phyloP scores from a whole-genome alignment of 2,329 filamentous ascomycete species.

The Endoconidiophora laricicola region DNA sequence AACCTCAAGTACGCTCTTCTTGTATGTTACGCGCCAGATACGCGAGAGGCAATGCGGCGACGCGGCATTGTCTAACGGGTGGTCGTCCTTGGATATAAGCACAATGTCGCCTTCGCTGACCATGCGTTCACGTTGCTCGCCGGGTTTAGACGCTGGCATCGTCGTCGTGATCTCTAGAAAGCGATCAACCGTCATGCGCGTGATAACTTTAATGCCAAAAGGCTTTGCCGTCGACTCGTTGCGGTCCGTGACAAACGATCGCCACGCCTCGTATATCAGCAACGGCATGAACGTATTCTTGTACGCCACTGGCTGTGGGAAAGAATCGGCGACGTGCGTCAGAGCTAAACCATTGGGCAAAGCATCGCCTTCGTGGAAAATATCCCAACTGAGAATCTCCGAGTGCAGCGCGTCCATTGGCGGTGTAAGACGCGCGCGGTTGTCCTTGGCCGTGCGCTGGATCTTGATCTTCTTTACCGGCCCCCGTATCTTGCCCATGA shows the following conservation, averaged over 20 bases:
- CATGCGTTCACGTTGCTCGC: conserved; percentile 35
- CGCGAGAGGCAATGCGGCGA: conserved; percentile 74
- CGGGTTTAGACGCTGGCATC: conserved; percentile 38
- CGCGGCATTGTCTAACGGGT: conserved; percentile 47
- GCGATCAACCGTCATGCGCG: conserved; percentile 76
- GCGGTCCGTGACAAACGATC: conserved; percentile 75
- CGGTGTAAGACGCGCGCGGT: conserved; percentile 80
- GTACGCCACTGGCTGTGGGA: conserved; percentile 61
- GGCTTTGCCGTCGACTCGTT: conserved; percentile 68
- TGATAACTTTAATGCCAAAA: conserved; percentile 77
- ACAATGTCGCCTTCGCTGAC: conserved; percentile 79
- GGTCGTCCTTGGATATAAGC: conserved; percentile 57
- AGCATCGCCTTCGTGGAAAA: conserved; percentile 75
- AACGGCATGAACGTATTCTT: conserved; percentile 81
- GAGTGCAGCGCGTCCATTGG: conserved; percentile 74
- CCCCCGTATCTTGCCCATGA: conserved; percentile 41
- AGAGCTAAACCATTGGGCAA: conserved; percentile 65
- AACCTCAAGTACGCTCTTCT: conserved; percentile 67
- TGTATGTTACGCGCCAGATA: conserved; percentile 62
- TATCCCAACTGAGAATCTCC: conserved; percentile 83
- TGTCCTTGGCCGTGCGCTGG: conserved; percentile 73
- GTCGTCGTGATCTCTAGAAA: conserved; percentile 83
- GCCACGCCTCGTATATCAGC: conserved; percentile 86
- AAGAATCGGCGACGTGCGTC: conserved; percentile 59
- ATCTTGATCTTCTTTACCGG: conserved; percentile 76